Base-by-base conservation (phyloP, 768 basidiomycete genomes). In the Daedaleopsis nitida region DNA sequence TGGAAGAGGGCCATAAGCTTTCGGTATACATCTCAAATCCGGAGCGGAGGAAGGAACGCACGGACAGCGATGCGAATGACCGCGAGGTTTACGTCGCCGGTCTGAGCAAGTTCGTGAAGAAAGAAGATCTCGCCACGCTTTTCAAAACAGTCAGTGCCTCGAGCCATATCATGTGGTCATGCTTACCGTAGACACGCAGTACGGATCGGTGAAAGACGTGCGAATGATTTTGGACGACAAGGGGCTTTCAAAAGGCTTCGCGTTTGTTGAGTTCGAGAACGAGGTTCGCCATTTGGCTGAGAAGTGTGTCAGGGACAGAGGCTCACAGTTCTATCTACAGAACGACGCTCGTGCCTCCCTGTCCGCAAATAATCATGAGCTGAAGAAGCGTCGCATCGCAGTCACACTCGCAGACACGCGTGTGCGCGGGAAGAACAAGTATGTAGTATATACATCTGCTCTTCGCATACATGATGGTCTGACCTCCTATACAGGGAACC, bases 1-100 rank as follows among this genome's bases (percentile, higher is more conserved):
- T 94, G 8, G 87, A 88, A 65, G 81, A 86, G 1, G 87, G 84
- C 42, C 81, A 87, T 55, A 73, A 77, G 4, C 72, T 99, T 57
- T 89, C 81, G 23, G 96, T 98, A 14, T 83, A 84, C 53, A 85
- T 98, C 12, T 98, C 96, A 1, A 92, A 98, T 70, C 97, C 97
- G 0, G 87, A 89, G 70, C 82, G 90, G 8, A 96, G 84, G 77
- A 92, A 96, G 68, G 88, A 90, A 63, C 81, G 97, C n/a, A 91
- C 90, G 0, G 97, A 98, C 69, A 88, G 86, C 17, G 86, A 89
- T 67, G 91, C 92, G 2, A 83, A 95, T 67, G 87, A 91, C 49
- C 80, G 87, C 54, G 95, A 97, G 70, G 71, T 98, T 3, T 96
- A 95, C 67, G 86, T 98, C 43, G 89, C 93, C 0, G 93, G 94